Conservation (phyloP, 2,329 filamentous ascomycete species). For the Fusarium metavorans region DNA sequence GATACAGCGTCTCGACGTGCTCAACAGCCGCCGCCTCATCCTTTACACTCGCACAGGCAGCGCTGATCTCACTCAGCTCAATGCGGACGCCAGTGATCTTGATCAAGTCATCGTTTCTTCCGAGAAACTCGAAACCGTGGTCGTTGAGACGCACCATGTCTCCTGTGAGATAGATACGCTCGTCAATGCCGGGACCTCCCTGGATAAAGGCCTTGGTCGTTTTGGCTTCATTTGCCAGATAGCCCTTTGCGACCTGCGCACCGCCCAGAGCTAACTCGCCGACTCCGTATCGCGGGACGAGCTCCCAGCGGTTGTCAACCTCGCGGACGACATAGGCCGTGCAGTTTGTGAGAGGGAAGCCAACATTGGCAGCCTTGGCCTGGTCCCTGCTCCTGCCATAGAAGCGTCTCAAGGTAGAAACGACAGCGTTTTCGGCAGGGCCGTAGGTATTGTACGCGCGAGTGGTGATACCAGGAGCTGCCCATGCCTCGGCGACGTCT, state of each 20-base stretch:
- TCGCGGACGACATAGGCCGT: conserved; percentile 26
- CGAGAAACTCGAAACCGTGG: conserved; percentile 27
- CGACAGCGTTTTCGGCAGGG: conserved; percentile 19
- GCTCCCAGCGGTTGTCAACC: conserved; percentile 26
- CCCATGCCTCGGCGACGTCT: conserved; percentile 27
- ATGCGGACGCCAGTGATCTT: conserved; percentile 28
- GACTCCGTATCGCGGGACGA: conserved; percentile 24
- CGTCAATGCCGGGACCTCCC: conserved; percentile 17
- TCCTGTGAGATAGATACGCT: conserved; percentile 25
- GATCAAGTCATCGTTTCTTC: conserved; percentile 24
- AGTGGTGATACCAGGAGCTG: conserved; percentile 11
- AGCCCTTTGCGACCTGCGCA: conserved; percentile 24
- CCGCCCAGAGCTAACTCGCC: conserved; percentile 22
- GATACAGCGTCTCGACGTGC: conserved; percentile 23
- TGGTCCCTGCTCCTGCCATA: conserved; percentile 15
- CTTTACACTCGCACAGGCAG: conserved; percentile 24
- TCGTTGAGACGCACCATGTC: conserved; percentile 29
- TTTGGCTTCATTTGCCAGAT: conserved; percentile 27
- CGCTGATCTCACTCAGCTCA: conserved; percentile 29
- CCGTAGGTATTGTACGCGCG: conserved; percentile 27
- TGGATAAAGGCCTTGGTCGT: conserved; percentile 22
- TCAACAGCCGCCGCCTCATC: conserved; percentile 11
- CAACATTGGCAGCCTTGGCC: conserved; percentile 25
- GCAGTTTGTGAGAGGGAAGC: conserved; percentile 17
- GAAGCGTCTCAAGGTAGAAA: conserved; percentile 25